Evolutionary conservation across 495 filamentous ascomycete genomes (phyloP), one percentile per base, ranked within the genome.

Genomic region (Podospora tetraspora): DNA sequence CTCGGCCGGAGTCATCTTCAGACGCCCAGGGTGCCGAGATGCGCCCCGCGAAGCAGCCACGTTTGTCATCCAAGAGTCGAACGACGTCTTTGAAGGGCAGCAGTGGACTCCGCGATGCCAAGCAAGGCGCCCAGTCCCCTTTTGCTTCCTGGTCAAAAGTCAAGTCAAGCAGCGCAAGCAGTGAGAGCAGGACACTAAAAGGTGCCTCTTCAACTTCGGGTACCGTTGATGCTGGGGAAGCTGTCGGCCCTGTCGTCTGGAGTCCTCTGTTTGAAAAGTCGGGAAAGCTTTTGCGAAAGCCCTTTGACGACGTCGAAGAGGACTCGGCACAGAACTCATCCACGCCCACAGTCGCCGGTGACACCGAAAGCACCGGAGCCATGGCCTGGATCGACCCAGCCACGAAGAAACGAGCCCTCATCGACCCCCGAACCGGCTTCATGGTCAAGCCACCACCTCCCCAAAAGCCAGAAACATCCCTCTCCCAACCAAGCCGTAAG

Each of bases 111-210:
- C 43, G 43, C 16, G 16, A n/a, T 2, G 16, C 43, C 19, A 52
- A 8, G 59, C 21, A 67, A 64, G 75, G 66, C 27, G 66, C 7
- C 69, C 73, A n/a, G 8, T 81, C 81, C 6, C 79, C 81, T 13
- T 92, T 94, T 67, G 77, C 80, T 63, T 75, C 73, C 3, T 95
- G 91, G 90, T 87, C 87, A 32, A 85, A 86, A 62, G 81, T 92
- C 24, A 96, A 94, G 76, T 82, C 81, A 25, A 52, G 43, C 19
- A 52, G 43, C 19, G 43, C 81, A 25, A 52, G 43, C 43, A 52
- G 16, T n/a, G 43, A n/a, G 6, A 52, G 1, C 43, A 29, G 11
- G 58, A 13, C 58, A 3, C 29, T 16, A 10, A 60, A 24, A n/a
- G 1, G 65, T 3, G 29, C 19, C 43, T n/a, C 43, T 6, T 52